A percentile compares a stretch with the other conserved stretches of the same genome.
Conservation (phyloP, 805 yeast species). For the Lipomyces oligophaga region DNA sequence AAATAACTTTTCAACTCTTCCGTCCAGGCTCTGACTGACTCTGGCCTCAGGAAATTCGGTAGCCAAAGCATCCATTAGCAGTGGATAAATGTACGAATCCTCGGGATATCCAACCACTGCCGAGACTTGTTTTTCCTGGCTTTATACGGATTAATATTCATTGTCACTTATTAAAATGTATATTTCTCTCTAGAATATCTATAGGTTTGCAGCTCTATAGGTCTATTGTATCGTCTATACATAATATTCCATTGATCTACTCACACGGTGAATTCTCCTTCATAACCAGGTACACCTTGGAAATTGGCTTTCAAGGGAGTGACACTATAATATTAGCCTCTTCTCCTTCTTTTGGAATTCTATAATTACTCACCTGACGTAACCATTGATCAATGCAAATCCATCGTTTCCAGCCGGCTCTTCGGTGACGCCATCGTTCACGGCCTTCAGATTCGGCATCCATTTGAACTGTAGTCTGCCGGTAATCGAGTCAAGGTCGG, state of each 20-base stretch:
- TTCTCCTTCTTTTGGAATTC: not conserved
- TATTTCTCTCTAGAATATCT: no score
- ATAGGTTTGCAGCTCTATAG: no score
- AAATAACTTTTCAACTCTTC: slow-evolving; percentile 45
- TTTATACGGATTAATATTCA: no score
- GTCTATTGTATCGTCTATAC: no score
- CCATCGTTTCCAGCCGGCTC: slow-evolving; percentile 59
- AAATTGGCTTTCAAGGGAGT: slow-evolving; percentile 73
- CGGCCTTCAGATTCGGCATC: slow-evolving; percentile 76
- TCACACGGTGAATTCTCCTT: slow-evolving; percentile 55
- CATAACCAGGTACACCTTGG: slow-evolving; percentile 47
- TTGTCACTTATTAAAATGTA: no score
- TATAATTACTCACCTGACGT: slow-evolving; percentile 45
- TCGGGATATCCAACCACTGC: slow-evolving; percentile 38
- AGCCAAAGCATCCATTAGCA: slow-evolving; percentile 37
- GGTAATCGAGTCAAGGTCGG: slow-evolving; percentile 50
- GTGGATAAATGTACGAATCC: slow-evolving; percentile 44
- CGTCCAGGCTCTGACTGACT: no score
- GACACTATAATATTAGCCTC: slow-evolving; percentile 40
- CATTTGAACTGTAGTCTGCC: slow-evolving; percentile 55
- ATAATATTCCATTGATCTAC: slow-evolving; percentile 1
- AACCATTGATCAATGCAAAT: slow-evolving; percentile 60
- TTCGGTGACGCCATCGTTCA: slow-evolving; percentile 50
- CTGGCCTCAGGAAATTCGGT: no score
- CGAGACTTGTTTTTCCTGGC: slow-evolving; percentile 14